These are phyloP conservation scores for Apophysomyces sp. DNA, from an alignment of 371 early-diverging fungal genomes.

Conservation along the genomic window DNA sequence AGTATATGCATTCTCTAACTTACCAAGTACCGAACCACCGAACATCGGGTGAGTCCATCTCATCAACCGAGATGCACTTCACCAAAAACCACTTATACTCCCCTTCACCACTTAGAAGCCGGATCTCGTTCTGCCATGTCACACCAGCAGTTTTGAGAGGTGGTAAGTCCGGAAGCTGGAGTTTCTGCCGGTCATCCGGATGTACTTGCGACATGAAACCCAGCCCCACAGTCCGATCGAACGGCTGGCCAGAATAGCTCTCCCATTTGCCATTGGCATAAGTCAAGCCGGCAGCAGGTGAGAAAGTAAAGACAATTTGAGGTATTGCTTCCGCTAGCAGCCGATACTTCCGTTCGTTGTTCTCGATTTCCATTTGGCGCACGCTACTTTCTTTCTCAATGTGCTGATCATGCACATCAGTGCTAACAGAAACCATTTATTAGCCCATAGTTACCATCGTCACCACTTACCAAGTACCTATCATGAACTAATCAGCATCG, in stretches of 20 bases:
- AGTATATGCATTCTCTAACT: not conserved
- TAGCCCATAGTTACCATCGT: not conserved
- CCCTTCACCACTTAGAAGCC: slow-evolving; percentile 48
- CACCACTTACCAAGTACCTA: slow-evolving; percentile 8
- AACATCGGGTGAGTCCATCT: slow-evolving; percentile 52
- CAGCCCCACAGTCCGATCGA: slow-evolving; percentile 55
- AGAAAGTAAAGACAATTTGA: slow-evolving; percentile 67
- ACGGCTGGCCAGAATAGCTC: slow-evolving; percentile 54
- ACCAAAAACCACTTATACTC: slow-evolving; percentile 66
- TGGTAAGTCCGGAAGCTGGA: slow-evolving; percentile 51
- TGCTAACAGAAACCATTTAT: slow-evolving; percentile 23
- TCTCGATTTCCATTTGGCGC: slow-evolving; percentile 59
- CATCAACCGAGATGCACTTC: slow-evolving; percentile 63
- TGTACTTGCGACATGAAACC: slow-evolving; percentile 68
- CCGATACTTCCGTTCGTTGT: slow-evolving; percentile 66
- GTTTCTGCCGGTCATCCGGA: slow-evolving; percentile 56
- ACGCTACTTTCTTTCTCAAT: slow-evolving; percentile 52
- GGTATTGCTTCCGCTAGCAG: slow-evolving; percentile 67
- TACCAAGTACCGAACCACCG: slow-evolving; percentile 72
- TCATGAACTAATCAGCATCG: not conserved
- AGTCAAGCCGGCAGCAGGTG: slow-evolving; percentile 57
- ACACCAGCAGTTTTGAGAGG: slow-evolving; percentile 47
- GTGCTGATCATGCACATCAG: slow-evolving; percentile 66
- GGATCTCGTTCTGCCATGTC: slow-evolving; percentile 56
- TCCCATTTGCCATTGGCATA: slow-evolving; percentile 68